Conservation (phyloP, 148 eudicot genomes). For the Cornus florida region DNA sequence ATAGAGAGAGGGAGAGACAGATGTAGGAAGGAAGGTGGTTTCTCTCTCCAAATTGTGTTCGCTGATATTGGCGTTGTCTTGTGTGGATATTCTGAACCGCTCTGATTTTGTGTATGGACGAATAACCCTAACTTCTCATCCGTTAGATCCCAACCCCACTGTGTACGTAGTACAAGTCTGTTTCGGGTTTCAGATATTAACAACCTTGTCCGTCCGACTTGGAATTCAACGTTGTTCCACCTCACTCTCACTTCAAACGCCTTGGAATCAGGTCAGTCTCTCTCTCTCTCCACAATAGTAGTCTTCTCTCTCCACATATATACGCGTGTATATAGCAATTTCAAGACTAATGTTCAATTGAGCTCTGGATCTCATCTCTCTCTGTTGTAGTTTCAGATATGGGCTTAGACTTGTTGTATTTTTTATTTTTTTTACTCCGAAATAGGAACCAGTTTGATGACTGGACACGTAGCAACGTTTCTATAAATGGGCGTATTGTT, state of each 20-base stretch:
- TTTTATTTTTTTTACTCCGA: background rate
- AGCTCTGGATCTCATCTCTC: background rate
- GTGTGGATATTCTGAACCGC: background rate
- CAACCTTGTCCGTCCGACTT: constrained; percentile 24
- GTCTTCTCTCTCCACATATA: background rate
- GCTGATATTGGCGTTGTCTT: background rate
- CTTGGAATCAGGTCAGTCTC: background rate
- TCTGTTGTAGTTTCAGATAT: background rate
- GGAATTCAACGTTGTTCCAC: constrained; percentile 19
- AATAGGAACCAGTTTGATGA: background rate
- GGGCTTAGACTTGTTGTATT: background rate
- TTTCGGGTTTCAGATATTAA: constrained; percentile 1
- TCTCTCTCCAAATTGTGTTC: too few species aligned
- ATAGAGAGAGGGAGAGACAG: too few species aligned
- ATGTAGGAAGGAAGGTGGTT: too few species aligned
- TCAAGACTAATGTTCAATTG: background rate
- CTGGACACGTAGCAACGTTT: background rate
- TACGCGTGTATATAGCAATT: background rate
- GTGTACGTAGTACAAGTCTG: background rate
- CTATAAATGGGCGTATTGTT: background rate
- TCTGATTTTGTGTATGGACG: background rate
- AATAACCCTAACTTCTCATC: background rate
- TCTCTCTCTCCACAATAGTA: background rate
- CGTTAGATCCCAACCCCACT: background rate
- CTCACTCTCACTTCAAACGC: background rate